A percentile compares a stretch with the other conserved stretches of the same genome.
Conservation (phyloP, 495 filamentous ascomycete genomes). For the Saxispiralis lemnorum region DNA sequence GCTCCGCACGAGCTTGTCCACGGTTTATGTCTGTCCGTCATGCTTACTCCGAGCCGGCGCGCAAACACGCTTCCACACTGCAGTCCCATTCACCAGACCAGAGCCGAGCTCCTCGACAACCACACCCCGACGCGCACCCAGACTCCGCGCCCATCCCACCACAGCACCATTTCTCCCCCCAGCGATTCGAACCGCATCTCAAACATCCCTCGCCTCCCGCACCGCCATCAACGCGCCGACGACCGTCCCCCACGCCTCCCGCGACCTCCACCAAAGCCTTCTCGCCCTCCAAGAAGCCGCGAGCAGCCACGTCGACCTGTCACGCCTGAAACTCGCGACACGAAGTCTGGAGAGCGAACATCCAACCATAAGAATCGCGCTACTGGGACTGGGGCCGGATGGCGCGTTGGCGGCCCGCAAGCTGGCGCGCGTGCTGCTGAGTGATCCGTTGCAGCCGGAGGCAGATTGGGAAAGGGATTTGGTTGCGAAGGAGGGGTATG, state of each 20-base stretch:
- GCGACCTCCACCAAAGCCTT: slow-evolving; percentile 44
- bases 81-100: no score
- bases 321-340: slow-evolving; percentile 62
- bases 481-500: slow-evolving; percentile 25
- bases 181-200: background rate
- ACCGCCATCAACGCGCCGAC: slow-evolving; percentile 24
- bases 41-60: background rate
- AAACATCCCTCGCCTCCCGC: slow-evolving; percentile 15
- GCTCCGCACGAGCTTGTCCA: background rate
- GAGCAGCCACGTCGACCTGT: slow-evolving; percentile 49
- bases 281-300: slow-evolving; percentile 42
- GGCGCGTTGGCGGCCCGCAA: slow-evolving; percentile 29
- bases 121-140: no score
- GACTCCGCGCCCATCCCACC: no score
- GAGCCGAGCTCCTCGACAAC: no score
- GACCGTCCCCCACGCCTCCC: slow-evolving; percentile 16
- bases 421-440: slow-evolving; percentile 53
- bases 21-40: slow-evolving; percentile 6
- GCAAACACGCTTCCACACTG: background rate
- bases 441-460: slow-evolving; percentile 52
- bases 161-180: background rate
- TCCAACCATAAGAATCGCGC: slow-evolving; percentile 55
- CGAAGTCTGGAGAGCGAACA: slow-evolving; percentile 51
- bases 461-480: slow-evolving; percentile 56
- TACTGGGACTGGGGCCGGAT: slow-evolving; percentile 17